Evolutionary conservation across 192 early-diverging fungal species (phyloP).

Genomic region (Obelidium mucronatum): DNA sequence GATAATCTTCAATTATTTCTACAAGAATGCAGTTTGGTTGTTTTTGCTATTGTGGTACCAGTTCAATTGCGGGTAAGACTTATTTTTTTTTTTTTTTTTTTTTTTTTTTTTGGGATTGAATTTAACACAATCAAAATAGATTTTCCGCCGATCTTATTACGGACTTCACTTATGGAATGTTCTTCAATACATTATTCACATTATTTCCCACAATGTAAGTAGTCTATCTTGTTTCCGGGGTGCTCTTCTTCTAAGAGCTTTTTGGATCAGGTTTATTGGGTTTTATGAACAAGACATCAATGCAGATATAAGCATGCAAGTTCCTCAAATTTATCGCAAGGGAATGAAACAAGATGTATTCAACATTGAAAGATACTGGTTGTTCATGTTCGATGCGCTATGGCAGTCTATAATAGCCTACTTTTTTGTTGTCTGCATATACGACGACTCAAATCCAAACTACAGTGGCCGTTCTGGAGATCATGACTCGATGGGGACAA

Average conservation of each 20-base stretch:
- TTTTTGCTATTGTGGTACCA: slow-evolving; percentile 95
- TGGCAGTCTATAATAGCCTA: slow-evolving; percentile 89
- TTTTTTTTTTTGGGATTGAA: no score
- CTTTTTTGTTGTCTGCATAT: slow-evolving; percentile 78
- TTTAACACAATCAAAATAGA: slow-evolving; percentile 28
- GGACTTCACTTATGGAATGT: slow-evolving; percentile 87
- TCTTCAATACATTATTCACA: slow-evolving; percentile 93
- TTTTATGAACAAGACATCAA: slow-evolving; percentile 79
- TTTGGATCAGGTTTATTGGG: slow-evolving; percentile 42
- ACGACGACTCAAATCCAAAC: slow-evolving; percentile 61
- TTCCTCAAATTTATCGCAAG: slow-evolving; percentile 76
- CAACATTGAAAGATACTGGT: slow-evolving; percentile 83
- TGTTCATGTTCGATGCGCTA: slow-evolving; percentile 87
- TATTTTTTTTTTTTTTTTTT: neutral
- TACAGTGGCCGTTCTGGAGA: slow-evolving; percentile 61
- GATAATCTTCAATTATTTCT: slow-evolving; percentile 93
- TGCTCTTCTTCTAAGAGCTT: neutral
- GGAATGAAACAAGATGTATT: slow-evolving; percentile 87
- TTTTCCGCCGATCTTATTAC: slow-evolving; percentile 58
- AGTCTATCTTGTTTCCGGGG: neutral
- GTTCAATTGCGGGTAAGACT: slow-evolving; percentile 81
- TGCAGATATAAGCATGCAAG: slow-evolving; percentile 50
- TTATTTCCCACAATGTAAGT: slow-evolving; percentile 79
- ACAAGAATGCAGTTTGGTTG: slow-evolving; percentile 95
- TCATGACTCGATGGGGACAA: slow-evolving; percentile 76